Percentiles rank a stretch among this genome's conserved stretches.
Evolutionary conservation across 116 monocot species (phyloP).

Genomic region (Thalassia testudinum): DNA sequence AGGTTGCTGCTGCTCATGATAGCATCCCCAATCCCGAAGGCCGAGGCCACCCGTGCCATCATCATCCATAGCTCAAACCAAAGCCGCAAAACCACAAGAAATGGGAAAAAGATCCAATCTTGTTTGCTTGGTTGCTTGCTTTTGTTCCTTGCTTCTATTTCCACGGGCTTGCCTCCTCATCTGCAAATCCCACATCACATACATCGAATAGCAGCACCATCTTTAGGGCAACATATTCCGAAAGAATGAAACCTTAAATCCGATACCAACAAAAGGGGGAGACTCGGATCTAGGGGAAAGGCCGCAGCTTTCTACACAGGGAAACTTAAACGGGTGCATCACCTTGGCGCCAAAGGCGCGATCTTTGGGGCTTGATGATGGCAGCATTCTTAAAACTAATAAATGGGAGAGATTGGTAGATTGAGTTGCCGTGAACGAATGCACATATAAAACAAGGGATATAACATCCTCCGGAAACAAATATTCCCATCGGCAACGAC

Average conservation of each 20-base stretch:
- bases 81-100: no score
- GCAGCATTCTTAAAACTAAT: no score
- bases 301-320: not conserved
- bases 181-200: slow-evolving; percentile 3
- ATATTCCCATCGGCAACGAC: no score
- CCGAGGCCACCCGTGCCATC: slow-evolving; percentile 29
- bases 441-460: no score
- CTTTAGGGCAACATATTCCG: not conserved
- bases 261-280: not conserved
- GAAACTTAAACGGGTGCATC: slow-evolving; percentile 11
- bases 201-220: not conserved
- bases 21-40: slow-evolving; percentile 31
- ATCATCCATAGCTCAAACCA: slow-evolving; percentile 12
- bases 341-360: not conserved
- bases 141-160: no score
- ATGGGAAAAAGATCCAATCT: not conserved
- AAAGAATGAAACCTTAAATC: not conserved
- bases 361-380: no score
- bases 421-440: not conserved
- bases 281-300: not conserved
- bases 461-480: no score
- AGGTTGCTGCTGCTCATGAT: slow-evolving; percentile 12
- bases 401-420: not conserved
- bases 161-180: no score
- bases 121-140: no score